phyloP scores from a whole-genome alignment of 768 basidiomycete species.

The Boletus patriciae region DNA sequence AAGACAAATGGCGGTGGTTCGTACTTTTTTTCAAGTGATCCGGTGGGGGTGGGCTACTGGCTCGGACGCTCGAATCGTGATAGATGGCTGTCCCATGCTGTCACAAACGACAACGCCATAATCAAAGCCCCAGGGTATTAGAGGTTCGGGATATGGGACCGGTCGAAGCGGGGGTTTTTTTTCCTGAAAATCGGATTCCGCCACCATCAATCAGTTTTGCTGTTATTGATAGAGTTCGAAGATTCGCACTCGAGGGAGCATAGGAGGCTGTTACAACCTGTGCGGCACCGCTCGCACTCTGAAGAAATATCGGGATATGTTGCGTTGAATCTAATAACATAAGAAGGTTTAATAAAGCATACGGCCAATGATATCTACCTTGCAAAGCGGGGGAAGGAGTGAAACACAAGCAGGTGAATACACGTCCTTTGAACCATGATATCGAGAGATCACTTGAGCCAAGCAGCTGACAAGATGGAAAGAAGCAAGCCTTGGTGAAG shows the following conservation, averaged over 20 bases:
- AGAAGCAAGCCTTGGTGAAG: not conserved
- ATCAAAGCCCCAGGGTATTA: conserved; percentile 6
- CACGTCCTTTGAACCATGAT: not conserved
- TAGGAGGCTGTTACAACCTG: not conserved
- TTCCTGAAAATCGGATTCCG: not conserved
- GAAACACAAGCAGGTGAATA: no score
- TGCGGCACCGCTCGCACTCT: not conserved
- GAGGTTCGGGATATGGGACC: not conserved
- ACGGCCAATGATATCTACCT: not conserved
- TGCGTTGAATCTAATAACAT: not conserved
- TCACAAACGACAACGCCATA: conserved; percentile 12
- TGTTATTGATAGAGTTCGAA: not conserved
- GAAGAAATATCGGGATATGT: not conserved
- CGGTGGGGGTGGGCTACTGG: not conserved
- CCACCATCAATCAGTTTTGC: not conserved
- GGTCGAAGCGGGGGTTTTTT: not conserved
- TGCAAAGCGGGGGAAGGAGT: not conserved
- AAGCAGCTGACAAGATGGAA: not conserved
- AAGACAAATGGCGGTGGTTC: not conserved
- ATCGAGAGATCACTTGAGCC: not conserved
- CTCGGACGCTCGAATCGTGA: not conserved
- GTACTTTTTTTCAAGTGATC: conserved; percentile 12
- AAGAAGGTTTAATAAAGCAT: not conserved
- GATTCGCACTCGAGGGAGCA: not conserved
- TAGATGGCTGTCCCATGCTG: conserved; percentile 4